Conservation (phyloP, 1,139 yeast genomes). For the Yamadazyma dushanensis region DNA sequence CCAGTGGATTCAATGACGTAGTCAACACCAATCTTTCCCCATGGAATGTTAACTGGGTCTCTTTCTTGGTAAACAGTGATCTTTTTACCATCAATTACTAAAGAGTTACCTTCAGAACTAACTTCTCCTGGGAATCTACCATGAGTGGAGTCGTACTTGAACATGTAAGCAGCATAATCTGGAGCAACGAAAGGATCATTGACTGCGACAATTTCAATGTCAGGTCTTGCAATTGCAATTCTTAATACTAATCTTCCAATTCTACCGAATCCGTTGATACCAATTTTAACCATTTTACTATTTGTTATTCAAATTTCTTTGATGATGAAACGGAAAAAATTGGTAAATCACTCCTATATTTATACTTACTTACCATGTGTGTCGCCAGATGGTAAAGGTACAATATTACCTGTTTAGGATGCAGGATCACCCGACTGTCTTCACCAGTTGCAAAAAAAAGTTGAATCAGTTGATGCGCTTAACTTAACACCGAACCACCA, state of each 20-base stretch:
- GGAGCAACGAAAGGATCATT: conserved; percentile 74
- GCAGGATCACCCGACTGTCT: too few relatives aligned
- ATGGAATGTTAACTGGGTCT: conserved; percentile 71
- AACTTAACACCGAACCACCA: background rate
- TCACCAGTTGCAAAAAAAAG: background rate
- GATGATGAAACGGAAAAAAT: background rate
- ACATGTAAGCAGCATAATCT: conserved; percentile 77
- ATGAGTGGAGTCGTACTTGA: conserved; percentile 79
- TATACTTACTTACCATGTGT: background rate
- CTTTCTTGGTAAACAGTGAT: conserved; percentile 65
- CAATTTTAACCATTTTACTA: conserved; percentile 31
- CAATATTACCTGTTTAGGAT: background rate
- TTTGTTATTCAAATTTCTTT: background rate
- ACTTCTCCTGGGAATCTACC: conserved; percentile 66
- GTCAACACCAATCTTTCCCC: conserved; percentile 69
- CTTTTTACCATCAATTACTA: conserved; percentile 59
- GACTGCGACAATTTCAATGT: conserved; percentile 68
- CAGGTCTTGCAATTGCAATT: conserved; percentile 62
- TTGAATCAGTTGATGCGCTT: background rate
- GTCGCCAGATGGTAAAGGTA: background rate
- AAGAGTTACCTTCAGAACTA: conserved; percentile 44
- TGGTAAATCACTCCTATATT: background rate
- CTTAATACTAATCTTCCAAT: conserved; percentile 77
- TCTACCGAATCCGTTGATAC: conserved; percentile 81
- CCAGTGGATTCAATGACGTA: conserved; percentile 78